Conservation (phyloP, 2,329 filamentous ascomycete genomes). For the Stemphylium vesicarium region DNA sequence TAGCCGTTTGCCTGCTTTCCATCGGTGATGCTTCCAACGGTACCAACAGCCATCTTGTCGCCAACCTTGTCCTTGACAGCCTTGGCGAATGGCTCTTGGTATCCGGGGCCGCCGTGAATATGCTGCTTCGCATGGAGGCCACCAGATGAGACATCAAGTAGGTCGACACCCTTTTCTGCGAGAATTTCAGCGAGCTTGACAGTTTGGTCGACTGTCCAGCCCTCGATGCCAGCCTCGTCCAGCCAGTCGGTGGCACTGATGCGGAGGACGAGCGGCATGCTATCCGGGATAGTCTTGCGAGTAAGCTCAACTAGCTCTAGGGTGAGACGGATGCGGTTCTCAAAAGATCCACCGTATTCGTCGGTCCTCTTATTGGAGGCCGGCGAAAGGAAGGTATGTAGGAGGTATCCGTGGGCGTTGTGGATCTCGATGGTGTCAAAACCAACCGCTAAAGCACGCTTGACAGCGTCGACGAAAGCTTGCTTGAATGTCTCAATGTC, state of each 20-base stretch:
- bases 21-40: conserved; percentile 76
- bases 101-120: conserved; percentile 67
- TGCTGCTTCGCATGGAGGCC: conserved; percentile 70
- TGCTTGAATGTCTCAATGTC: conserved; percentile 72
- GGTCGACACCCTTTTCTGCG: conserved; percentile 75
- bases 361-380: conserved; percentile 73
- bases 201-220: conserved; percentile 72
- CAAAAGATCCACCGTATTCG: conserved; percentile 70
- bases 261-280: conserved; percentile 75
- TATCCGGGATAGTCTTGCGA: conserved; percentile 66
- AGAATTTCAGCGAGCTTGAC: conserved; percentile 69
- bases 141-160: conserved; percentile 81
- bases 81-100: conserved; percentile 76
- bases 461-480: conserved; percentile 68
- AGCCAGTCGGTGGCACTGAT: conserved; percentile 80
- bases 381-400: conserved; percentile 73
- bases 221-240: conserved; percentile 64
- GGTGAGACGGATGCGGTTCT: conserved; percentile 72
- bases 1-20: conserved; percentile 66
- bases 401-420: conserved; percentile 78
- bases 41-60: conserved; percentile 71
- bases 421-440: conserved; percentile 83
- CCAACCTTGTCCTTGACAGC: conserved; percentile 76
- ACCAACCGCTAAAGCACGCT: conserved; percentile 63
- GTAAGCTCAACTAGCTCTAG: conserved; percentile 71